Base-by-base conservation (phyloP, 2,329 filamentous ascomycete genomes). In the Ceratocystis diversiconidia region DNA sequence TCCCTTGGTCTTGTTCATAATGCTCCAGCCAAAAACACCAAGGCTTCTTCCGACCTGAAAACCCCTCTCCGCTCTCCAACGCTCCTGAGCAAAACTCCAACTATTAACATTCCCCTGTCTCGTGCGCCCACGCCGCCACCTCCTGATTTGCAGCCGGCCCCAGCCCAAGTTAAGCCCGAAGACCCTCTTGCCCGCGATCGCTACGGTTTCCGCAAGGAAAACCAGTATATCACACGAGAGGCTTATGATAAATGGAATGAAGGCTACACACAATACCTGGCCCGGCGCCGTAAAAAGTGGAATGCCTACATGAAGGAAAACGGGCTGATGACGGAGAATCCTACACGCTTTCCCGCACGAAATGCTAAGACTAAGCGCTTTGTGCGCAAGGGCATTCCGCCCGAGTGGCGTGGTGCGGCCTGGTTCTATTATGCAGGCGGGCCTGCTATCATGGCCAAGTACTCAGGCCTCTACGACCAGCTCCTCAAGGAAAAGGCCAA, bases 371-470 rank as follows among this genome's bases (percentile, higher is more conserved):
- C 94, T 55, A 96, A 95, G 76, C 83, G 91, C 19, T 96, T 94
- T 73, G 84, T 96, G 61, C 85, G 92, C 63, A 97, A 96, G 75
- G 92, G 92, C 17, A 92, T 96, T 62, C 92, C 92, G 2, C 90
- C 92, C 0, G 90, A 96, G 69, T 95, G 91, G 85, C 85, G 92
- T 71, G 92, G 92, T n/a, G 88, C 89, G 5, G 92, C 92, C 59
- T 97, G 92, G 92, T 97, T 95, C 74, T 96, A 89, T 77, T 97
- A 96, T 73, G 90, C 91, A 10, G 90, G 90, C 22, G 92, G 92
- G 1, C 90, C 90, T 28, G 85, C 86, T 59, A 87, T 90, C 69
- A 74, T 96, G 67, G 82, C 85, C 63, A 87, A 89, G 71, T 83
- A 95, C 70, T 82, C 85, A 4, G 89, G 89, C 0, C 77, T 92